A percentile compares a stretch with the other conserved stretches of the same genome.
phyloP scores from a whole-genome alignment of 2,329 filamentous ascomycete species.

The Pseudocercospora musae region DNA sequence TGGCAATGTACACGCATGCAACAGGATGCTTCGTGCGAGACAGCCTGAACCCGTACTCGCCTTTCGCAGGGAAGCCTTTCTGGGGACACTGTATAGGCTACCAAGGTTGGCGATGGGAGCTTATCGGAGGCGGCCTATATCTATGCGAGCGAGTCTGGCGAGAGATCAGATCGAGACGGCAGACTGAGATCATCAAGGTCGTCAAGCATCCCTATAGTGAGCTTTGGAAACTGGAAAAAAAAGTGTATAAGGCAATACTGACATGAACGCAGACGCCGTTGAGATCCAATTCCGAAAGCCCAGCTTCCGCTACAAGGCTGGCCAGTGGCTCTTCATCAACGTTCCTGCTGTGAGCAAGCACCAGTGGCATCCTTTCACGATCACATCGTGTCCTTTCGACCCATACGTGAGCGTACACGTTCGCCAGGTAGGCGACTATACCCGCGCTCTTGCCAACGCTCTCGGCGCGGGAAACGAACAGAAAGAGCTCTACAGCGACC shows the following conservation, averaged over 20 bases:
- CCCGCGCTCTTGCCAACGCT: slow-evolving; percentile 85
- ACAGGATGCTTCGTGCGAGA: slow-evolving; percentile 96
- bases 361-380: slow-evolving; percentile 99
- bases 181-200: slow-evolving; percentile 88
- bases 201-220: slow-evolving; percentile 91
- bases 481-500: slow-evolving; percentile 81
- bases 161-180: slow-evolving; percentile 77
- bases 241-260: slow-evolving; percentile 26
- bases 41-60: slow-evolving; percentile 66
- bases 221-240: slow-evolving; percentile 31
- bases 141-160: slow-evolving; percentile 85
- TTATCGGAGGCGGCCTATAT: slow-evolving; percentile 81
- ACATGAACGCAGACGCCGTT: slow-evolving; percentile 65
- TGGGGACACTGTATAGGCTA: slow-evolving; percentile 95
- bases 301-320: slow-evolving; percentile 95
- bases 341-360: slow-evolving; percentile 81
- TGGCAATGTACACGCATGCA: slow-evolving; percentile 93
- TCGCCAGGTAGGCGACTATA: slow-evolving; percentile 95
- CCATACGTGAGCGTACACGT: slow-evolving; percentile 93
- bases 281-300: slow-evolving; percentile 97
- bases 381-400: slow-evolving; percentile 95
- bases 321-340: slow-evolving; percentile 97
- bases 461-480: slow-evolving; percentile 88
- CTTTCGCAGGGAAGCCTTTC: slow-evolving; percentile 76
- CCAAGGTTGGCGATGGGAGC: slow-evolving; percentile 94